Evolutionary conservation across 495 filamentous ascomycete genomes (phyloP).

Genomic region (Baudoinia panamericana): DNA sequence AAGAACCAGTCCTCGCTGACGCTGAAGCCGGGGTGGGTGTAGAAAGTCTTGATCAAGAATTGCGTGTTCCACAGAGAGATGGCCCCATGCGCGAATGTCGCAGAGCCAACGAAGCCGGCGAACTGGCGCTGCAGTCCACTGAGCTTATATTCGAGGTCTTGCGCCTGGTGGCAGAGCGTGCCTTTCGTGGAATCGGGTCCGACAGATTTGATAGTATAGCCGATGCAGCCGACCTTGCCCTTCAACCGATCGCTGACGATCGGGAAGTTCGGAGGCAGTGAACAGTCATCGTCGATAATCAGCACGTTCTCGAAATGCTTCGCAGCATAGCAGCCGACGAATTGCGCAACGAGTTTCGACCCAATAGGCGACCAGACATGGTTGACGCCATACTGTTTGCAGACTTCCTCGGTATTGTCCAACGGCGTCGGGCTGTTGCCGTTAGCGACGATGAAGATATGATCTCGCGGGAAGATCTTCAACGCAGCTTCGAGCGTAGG

Average conservation of each 20-base stretch:
- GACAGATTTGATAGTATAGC: slow-evolving; percentile 36
- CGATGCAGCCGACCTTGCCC: slow-evolving; percentile 30
- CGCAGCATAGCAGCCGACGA: slow-evolving; percentile 35
- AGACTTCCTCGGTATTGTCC: slow-evolving; percentile 31
- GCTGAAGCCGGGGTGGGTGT: slow-evolving; percentile 35
- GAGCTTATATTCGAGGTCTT: slow-evolving; percentile 37
- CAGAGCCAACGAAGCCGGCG: slow-evolving; percentile 32
- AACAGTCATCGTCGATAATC: slow-evolving; percentile 38
- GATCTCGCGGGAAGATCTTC: slow-evolving; percentile 33
- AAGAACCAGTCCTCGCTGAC: slow-evolving; percentile 39
- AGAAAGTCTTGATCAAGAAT: slow-evolving; percentile 32
- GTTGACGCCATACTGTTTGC: slow-evolving; percentile 19
- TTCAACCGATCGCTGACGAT: slow-evolving; percentile 33
- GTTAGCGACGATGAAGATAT: slow-evolving; percentile 34
- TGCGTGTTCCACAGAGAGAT: slow-evolving; percentile 36
- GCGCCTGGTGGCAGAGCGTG: slow-evolving; percentile 34
- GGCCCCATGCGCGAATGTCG: slow-evolving; percentile 35
- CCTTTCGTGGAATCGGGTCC: slow-evolving; percentile 26
- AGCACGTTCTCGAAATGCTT: slow-evolving; percentile 33
- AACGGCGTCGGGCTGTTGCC: slow-evolving; percentile 20
- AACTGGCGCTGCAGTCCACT: slow-evolving; percentile 34
- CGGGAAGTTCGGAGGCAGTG: slow-evolving; percentile 34
- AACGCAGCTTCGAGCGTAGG: slow-evolving; percentile 34
- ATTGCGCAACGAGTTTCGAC: slow-evolving; percentile 36
- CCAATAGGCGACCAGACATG: slow-evolving; percentile 28